These are phyloP conservation scores for Dothideomycetes sp. DNA, from an alignment of 2,329 filamentous ascomycete genomes.

Conservation along the genomic window DNA sequence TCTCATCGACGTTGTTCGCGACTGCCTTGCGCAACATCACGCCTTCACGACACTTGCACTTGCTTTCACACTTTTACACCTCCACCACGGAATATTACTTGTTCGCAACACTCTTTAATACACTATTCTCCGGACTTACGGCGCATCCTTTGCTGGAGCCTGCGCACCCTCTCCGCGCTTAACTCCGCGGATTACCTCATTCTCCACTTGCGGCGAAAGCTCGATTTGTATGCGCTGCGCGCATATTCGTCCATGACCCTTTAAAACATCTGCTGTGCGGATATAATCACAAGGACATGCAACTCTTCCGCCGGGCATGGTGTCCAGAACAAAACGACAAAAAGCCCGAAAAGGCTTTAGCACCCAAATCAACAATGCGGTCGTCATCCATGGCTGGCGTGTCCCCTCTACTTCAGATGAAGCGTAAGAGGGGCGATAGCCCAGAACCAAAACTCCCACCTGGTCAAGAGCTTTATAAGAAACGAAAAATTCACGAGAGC, in stretches of 20 bases:
- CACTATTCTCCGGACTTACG: neutral
- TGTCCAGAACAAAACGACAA: slow-evolving; percentile 30
- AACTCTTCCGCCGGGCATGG: slow-evolving; percentile 41
- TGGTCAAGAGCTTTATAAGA: slow-evolving; percentile 17
- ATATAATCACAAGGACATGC: slow-evolving; percentile 23
- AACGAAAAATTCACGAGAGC: slow-evolving; percentile 16
- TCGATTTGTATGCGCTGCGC: neutral
- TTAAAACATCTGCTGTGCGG: slow-evolving; percentile 1
- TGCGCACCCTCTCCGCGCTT: slow-evolving; percentile 4
- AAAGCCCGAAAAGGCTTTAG: slow-evolving; percentile 30
- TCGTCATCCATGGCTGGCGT: slow-evolving; percentile 34
- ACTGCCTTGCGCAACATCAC: slow-evolving; percentile 5
- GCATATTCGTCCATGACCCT: slow-evolving; percentile 2
- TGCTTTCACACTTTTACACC: neutral
- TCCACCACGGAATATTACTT: neutral
- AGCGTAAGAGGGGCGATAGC: slow-evolving; percentile 47
- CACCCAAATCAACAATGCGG: slow-evolving; percentile 32
- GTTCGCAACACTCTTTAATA: slow-evolving; percentile 5
- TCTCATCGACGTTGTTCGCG: neutral
- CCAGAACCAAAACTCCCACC: slow-evolving; percentile 22
- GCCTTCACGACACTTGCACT: slow-evolving; percentile 4
- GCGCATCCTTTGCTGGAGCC: neutral
- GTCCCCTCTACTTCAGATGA: slow-evolving; percentile 39
- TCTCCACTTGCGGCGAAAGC: slow-evolving; percentile 6
- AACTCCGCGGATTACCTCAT: slow-evolving; percentile 4